These are phyloP conservation scores for Kwoniella dendrophila DNA, from an alignment of 768 basidiomycete genomes.

Conservation along the genomic window DNA sequence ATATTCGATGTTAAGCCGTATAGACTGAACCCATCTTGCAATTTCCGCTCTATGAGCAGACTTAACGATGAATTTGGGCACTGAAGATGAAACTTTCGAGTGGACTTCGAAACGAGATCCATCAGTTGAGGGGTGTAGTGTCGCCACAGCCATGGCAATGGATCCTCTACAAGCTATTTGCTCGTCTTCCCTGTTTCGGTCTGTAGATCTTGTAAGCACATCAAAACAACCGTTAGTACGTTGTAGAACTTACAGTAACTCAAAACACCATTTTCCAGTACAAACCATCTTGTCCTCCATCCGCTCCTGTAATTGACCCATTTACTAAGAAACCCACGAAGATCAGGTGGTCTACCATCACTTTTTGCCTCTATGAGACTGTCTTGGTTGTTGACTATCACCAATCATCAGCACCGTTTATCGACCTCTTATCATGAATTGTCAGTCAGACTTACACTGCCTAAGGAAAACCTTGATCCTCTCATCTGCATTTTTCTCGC, in stretches of 20 bases:
- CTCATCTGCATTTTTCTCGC: slow-evolving; percentile 70
- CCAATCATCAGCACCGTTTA: no score
- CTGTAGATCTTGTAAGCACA: no score
- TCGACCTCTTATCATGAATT: neutral
- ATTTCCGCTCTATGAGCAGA: slow-evolving; percentile 84
- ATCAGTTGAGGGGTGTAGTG: slow-evolving; percentile 60
- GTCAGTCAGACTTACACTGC: slow-evolving; percentile 66
- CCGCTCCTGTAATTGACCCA: slow-evolving; percentile 91
- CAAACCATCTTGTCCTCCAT: slow-evolving; percentile 88
- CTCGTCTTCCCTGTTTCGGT: slow-evolving; percentile 88
- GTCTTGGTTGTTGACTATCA: slow-evolving; percentile 79
- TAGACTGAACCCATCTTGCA: slow-evolving; percentile 78
- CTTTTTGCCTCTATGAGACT: slow-evolving; percentile 61
- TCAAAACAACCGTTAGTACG: neutral
- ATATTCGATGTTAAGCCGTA: slow-evolving; percentile 74
- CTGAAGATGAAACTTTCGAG: slow-evolving; percentile 52
- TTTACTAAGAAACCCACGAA: slow-evolving; percentile 64
- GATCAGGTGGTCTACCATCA: slow-evolving; percentile 45
- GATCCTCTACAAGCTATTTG: slow-evolving; percentile 79
- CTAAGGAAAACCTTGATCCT: slow-evolving; percentile 76
- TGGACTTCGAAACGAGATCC: slow-evolving; percentile 80
- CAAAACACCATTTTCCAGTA: slow-evolving; percentile 79
- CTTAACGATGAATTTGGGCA: slow-evolving; percentile 55
- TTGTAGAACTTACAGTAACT: slow-evolving; percentile 57
- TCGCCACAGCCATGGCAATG: slow-evolving; percentile 80